Conservation (phyloP, 352 stramenopile genomes). For the Hyaloperonospora brassicae region DNA sequence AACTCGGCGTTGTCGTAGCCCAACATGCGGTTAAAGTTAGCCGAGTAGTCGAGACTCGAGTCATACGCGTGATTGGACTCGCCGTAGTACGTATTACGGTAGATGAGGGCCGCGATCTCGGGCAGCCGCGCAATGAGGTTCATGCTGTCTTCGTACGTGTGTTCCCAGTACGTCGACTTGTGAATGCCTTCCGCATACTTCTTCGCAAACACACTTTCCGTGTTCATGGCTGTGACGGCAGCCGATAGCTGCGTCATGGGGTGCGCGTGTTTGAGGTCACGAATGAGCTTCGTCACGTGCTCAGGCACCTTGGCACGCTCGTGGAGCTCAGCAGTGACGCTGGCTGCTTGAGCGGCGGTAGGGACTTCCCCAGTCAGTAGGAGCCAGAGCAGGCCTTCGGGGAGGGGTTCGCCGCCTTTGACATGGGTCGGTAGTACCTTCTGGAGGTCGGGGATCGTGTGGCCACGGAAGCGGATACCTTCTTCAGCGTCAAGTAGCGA, state of each 20-base stretch:
- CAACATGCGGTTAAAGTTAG: slow-evolving; percentile 98
- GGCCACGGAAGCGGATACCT: slow-evolving; percentile 97
- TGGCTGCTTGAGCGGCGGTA: slow-evolving; percentile 93
- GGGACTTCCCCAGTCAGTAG: slow-evolving; percentile 96
- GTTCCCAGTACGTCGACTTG: slow-evolving; percentile 98
- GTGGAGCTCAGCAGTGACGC: slow-evolving; percentile 94
- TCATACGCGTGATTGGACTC: slow-evolving; percentile 90
- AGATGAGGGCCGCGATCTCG: slow-evolving; percentile 97
- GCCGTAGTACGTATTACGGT: slow-evolving; percentile 98
- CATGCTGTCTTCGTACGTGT: slow-evolving; percentile 97
- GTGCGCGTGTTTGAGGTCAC: slow-evolving; percentile 95
- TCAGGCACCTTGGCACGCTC: slow-evolving; percentile 89
- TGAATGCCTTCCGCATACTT: slow-evolving; percentile 95
- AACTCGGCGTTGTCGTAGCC: slow-evolving; percentile 94
- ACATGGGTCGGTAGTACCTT: slow-evolving; percentile 88
- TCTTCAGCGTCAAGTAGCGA: slow-evolving; percentile 92
- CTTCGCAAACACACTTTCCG: slow-evolving; percentile 93
- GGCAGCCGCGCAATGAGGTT: slow-evolving; percentile 96
- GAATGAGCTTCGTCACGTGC: slow-evolving; percentile 94
- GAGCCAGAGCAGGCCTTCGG: slow-evolving; percentile 96
- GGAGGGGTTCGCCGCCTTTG: slow-evolving; percentile 92
- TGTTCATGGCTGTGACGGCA: slow-evolving; percentile 91
- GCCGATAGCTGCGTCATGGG: slow-evolving; percentile 98
- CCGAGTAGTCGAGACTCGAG: slow-evolving; percentile 95
- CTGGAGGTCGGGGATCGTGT: slow-evolving; percentile 98